Evolutionary conservation across 345 rosid genomes (phyloP), one percentile per base, ranked within the genome.

Genomic region (Aquilaria sinensis): DNA sequence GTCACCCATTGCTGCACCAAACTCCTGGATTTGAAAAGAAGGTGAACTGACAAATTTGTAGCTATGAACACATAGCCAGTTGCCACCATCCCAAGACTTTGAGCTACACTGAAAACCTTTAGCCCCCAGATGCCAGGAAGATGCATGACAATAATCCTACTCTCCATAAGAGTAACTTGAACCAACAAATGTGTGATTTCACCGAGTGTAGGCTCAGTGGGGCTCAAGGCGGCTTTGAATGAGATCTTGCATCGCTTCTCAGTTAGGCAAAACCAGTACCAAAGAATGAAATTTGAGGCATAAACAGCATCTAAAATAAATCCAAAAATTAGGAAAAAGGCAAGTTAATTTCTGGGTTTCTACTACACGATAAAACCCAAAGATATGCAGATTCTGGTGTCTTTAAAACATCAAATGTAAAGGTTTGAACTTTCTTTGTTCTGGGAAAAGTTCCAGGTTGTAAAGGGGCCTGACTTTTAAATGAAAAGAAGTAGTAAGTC

Each of bases 81-180:
- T 56, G 81, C 75, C 81, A 85, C 68, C 97, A 90, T 88, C 14
- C 93, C 96, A 51, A 81, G 82, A 70, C 72, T 54, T 37, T 72
- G 81, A 51, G 96, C 92, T 69, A 76, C 89, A 67, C 53, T 61
- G 72, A 89, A 77, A 31, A 89, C 79, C 30, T 1, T 57, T 32
- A 77, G 80, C 59, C 92, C 92, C 80, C 87, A 80, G 23, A 30
- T 15, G 57, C 67, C 15, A 41, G 70, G 62, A 52, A 83, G 75
- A 51, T 85, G 97, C 56, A 89, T 66, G 51, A 93, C 84, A 45
- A 93, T 70, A 67, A 89, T 87, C 71, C 98, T 72, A 32, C 97
- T 83, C 75, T 93, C 94, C 1, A 75, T 67, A 62, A 85, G 72
- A 69, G 96, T 93, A 47, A 92, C 88, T 72, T 84, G 74, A 43